Conservation (phyloP, 257 asterid species). For the Nicotiana obtusifolia region DNA sequence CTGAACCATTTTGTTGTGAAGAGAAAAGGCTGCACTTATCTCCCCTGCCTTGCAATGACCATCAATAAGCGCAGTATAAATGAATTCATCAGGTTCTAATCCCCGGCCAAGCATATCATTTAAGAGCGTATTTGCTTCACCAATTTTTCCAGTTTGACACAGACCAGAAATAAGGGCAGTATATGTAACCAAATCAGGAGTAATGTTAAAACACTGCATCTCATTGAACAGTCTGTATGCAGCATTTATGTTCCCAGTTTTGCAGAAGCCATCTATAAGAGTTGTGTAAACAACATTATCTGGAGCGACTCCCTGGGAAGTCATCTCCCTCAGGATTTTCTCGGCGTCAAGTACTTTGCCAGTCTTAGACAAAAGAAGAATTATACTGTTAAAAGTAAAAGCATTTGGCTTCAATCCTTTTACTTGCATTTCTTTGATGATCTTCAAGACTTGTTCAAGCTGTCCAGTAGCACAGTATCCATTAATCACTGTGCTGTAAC, state of each 20-base stretch:
- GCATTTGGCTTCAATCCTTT: constrained; percentile 71
- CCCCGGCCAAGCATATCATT: constrained; percentile 66
- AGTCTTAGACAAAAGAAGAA: constrained; percentile 53
- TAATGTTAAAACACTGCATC: constrained; percentile 49
- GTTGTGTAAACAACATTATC: constrained; percentile 82
- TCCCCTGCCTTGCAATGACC: constrained; percentile 82
- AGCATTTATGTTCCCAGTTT: constrained; percentile 46
- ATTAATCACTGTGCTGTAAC: constrained; percentile 73
- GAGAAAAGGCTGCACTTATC: constrained; percentile 58
- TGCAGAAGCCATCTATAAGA: constrained; percentile 73
- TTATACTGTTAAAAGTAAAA: constrained; percentile 66
- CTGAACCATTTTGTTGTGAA: constrained; percentile 81
- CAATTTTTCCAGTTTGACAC: constrained; percentile 56
- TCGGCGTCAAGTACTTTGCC: constrained; percentile 67
- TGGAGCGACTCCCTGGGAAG: constrained; percentile 51
- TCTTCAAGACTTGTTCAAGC: constrained; percentile 43
- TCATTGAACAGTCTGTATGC: constrained; percentile 59
- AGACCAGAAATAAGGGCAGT: constrained; percentile 70
- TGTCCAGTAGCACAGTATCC: constrained; percentile 68
- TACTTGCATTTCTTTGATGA: constrained; percentile 50
- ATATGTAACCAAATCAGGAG: constrained; percentile 62
- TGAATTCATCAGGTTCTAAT: constrained; percentile 65
- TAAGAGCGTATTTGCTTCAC: constrained; percentile 65
- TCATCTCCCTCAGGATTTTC: constrained; percentile 71
- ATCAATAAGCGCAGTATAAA: constrained; percentile 76